Conservation (phyloP, 345 rosid genomes). For the Melaleuca quinquenervia region DNA sequence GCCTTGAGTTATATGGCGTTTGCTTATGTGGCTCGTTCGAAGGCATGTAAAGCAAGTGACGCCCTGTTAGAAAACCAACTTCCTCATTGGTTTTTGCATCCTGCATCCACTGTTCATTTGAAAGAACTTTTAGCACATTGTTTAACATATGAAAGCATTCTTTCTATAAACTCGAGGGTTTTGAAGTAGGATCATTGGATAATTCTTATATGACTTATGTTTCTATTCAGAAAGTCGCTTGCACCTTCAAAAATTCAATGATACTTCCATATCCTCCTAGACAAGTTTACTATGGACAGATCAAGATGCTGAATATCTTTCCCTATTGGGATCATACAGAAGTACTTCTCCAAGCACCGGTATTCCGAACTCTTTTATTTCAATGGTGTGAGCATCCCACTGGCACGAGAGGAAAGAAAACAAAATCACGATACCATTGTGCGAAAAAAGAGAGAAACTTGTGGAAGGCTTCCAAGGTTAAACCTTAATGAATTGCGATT, state of each 20-base stretch:
- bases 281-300: neutral
- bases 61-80: slow-evolving; percentile 30
- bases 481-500: neutral
- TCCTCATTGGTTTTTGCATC: slow-evolving; percentile 52
- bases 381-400: neutral
- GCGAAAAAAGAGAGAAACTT: neutral
- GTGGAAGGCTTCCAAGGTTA: neutral
- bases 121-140: neutral
- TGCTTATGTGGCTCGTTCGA: neutral
- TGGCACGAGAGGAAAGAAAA: neutral
- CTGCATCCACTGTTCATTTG: slow-evolving; percentile 33
- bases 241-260: neutral
- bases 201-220: neutral
- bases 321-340: neutral
- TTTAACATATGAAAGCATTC: neutral
- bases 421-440: neutral
- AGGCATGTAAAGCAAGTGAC: slow-evolving; percentile 48
- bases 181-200: neutral
- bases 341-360: neutral
- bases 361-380: neutral
- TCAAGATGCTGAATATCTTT: neutral
- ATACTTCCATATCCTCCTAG: neutral
- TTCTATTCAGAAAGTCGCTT: neutral
- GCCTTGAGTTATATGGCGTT: neutral
- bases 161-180: neutral